Base-by-base conservation (phyloP, 2,329 filamentous ascomycete species). In the Colletotrichum kahawae region DNA sequence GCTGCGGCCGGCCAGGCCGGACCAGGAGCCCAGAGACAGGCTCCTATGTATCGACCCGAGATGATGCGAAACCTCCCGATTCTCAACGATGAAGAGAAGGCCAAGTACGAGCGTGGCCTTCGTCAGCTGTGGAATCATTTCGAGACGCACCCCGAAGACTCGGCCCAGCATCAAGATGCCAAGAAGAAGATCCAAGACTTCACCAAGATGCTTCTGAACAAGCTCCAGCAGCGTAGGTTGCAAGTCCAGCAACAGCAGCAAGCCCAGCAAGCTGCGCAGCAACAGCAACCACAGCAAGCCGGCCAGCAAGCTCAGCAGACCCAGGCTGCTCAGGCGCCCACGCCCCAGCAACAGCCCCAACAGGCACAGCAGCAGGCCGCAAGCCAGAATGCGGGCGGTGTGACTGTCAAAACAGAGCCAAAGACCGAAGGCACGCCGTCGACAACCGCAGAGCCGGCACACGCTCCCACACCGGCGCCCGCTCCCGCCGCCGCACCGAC, bases 181-280 rank as follows among this genome's bases (percentile, higher is more conserved):
- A 88, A 87, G 77, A 86, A 87, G 54, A 93, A 92, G 82, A 89
- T 93, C 27, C 81, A 84, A 8, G 90, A 93, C 10, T 93, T 93
- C 79, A 91, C 91, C 0, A 87, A 87, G 57, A 91, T 91, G 82
- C 85, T 93, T 3, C 82, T 87, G 4, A 82, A 81, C 0, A 92
- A 92, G 81, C 85, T 91, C 7, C 85, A 88, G 67, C 66, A 77
- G 76, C 67, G 80, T 54, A 78, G 81, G 27, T 81, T 84, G 21
- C 81, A 84, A 34, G 79, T 78, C 3, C 84, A 84, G 65, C 81
- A 83, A 10, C 82, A 84, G 33, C 82, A 83, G 60, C 81, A 83
- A 18, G 79, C 81, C 43, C 79, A 81, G 34, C 68, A 48, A 24
- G 38, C 29, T 18, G 65, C 34, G 14, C 82, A 83, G 31, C 71